phyloP scores from a whole-genome alignment of 176 grass and related monocot species.

The Oryza australiensis region DNA sequence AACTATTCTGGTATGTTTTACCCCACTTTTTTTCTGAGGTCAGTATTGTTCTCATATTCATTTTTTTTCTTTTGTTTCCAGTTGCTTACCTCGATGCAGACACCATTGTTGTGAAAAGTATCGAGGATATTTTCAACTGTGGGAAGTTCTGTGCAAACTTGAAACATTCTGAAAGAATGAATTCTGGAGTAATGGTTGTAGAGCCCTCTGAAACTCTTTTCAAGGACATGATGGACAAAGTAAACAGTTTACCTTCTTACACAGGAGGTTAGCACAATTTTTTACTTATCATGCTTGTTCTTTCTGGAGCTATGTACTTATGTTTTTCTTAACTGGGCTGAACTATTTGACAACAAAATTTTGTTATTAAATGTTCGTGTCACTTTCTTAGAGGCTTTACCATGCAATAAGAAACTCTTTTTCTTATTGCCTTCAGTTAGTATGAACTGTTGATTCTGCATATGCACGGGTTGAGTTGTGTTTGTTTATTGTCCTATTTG shows the following conservation, averaged over 20 bases:
- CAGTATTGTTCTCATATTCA: background rate
- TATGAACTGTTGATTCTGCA: background rate
- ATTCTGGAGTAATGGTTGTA: constrained; percentile 96
- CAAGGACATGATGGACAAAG: constrained; percentile 86
- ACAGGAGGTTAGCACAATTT: constrained; percentile 68
- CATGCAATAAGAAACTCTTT: background rate
- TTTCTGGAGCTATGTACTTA: background rate
- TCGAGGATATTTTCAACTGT: constrained; percentile 89
- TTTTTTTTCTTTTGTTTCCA: constrained; percentile 32
- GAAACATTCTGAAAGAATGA: constrained; percentile 98
- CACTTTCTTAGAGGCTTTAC: background rate
- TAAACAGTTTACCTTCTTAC: constrained; percentile 74
- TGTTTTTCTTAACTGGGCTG: background rate
- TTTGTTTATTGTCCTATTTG: background rate
- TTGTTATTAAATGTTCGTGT: background rate
- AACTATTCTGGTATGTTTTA: constrained; percentile 15
- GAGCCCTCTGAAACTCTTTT: constrained; percentile 88
- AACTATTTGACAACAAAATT: background rate
- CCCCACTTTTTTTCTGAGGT: background rate
- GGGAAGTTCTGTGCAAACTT: constrained; percentile 93
- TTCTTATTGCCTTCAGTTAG: constrained; percentile 2
- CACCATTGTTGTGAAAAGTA: constrained; percentile 92
- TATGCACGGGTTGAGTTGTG: background rate
- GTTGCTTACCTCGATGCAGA: constrained; percentile 85
- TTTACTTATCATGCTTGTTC: background rate